A percentile compares a stretch with the other conserved stretches of the same genome.
Evolutionary conservation across 805 yeast genomes (phyloP).

Genomic region (Wickerhamiella parazyma): DNA sequence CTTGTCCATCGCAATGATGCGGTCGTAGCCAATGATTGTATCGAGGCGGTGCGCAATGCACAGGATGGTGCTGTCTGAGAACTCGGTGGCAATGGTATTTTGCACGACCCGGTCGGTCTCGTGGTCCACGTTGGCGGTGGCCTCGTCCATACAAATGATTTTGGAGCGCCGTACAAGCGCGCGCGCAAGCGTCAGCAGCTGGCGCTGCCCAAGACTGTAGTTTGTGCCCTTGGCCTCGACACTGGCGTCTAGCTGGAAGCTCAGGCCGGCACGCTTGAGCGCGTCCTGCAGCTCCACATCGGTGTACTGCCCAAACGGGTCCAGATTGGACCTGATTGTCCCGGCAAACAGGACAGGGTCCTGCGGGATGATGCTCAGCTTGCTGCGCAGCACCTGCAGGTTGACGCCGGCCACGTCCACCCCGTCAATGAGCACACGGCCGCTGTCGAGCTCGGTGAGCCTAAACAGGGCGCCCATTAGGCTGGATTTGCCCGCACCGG

Average conservation of each 20-base stretch:
- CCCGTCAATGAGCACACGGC: conserved; percentile 52
- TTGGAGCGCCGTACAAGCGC: conserved; percentile 52
- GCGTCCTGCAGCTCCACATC: conserved; percentile 61
- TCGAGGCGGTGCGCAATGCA: conserved; percentile 62
- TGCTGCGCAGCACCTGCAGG: conserved; percentile 50
- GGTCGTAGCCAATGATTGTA: conserved; percentile 46
- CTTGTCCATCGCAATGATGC: conserved; percentile 43
- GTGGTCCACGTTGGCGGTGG: conserved; percentile 63
- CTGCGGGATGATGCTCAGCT: conserved; percentile 72
- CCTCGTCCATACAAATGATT: conserved; percentile 57
- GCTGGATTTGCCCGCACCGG: conserved; percentile 80
- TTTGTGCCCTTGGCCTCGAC: conserved; percentile 62
- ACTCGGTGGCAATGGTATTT: conserved; percentile 42
- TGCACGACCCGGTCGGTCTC: conserved; percentile 58
- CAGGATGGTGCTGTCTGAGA: conserved; percentile 47
- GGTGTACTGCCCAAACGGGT: conserved; percentile 48
- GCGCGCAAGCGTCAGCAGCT: conserved; percentile 53
- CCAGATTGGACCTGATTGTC: conserved; percentile 59
- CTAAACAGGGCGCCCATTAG: conserved; percentile 58
- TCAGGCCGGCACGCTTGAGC: conserved; percentile 41
- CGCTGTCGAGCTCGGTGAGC: conserved; percentile 42
- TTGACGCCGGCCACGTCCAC: conserved; percentile 53
- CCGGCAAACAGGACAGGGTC: conserved; percentile 81
- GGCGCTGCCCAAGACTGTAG: conserved; percentile 55
- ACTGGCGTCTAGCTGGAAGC: conserved; percentile 42